Percentiles rank a stretch among this genome's conserved stretches.
Evolutionary conservation across 495 filamentous ascomycete species (phyloP).

Genomic region (Penicillium desertorum): DNA sequence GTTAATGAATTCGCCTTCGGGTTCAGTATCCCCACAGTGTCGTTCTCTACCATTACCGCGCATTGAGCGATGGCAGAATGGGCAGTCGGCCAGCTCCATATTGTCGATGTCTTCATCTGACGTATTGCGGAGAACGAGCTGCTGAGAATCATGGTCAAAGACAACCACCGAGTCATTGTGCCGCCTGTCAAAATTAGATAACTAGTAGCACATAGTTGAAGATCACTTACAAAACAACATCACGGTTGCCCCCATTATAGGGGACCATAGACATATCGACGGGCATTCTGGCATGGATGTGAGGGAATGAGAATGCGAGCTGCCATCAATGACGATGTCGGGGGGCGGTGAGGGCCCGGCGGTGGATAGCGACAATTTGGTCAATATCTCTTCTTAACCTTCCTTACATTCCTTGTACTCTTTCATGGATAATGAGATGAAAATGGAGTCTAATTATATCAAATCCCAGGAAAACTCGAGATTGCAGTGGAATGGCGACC

Average conservation of each 20-base stretch:
- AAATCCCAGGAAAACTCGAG: background rate
- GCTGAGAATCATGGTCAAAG: slow-evolving; percentile 79
- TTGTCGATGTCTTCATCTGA: slow-evolving; percentile 40
- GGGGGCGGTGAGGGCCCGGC: slow-evolving; percentile 11
- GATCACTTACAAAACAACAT: slow-evolving; percentile 51
- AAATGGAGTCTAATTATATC: background rate
- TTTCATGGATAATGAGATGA: background rate
- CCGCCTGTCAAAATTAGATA: slow-evolving; percentile 56
- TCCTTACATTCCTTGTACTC: background rate
- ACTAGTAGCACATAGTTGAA: background rate
- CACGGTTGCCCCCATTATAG: slow-evolving; percentile 46
- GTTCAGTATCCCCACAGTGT: slow-evolving; percentile 32
- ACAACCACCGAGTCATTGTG: slow-evolving; percentile 91
- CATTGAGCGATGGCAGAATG: slow-evolving; percentile 82
- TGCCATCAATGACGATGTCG: slow-evolving; percentile 14
- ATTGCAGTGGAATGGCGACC: background rate
- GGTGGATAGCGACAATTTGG: background rate
- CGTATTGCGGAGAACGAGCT: slow-evolving; percentile 74
- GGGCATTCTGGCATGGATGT: slow-evolving; percentile 33
- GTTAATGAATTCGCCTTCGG: slow-evolving; percentile 71
- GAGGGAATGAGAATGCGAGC: slow-evolving; percentile 5
- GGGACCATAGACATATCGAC: slow-evolving; percentile 51
- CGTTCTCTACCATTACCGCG: slow-evolving; percentile 47
- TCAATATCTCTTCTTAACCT: background rate
- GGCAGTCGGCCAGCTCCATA: slow-evolving; percentile 66